Base-by-base conservation (phyloP, 2,329 filamentous ascomycete species). In the Helotiales sp. region DNA sequence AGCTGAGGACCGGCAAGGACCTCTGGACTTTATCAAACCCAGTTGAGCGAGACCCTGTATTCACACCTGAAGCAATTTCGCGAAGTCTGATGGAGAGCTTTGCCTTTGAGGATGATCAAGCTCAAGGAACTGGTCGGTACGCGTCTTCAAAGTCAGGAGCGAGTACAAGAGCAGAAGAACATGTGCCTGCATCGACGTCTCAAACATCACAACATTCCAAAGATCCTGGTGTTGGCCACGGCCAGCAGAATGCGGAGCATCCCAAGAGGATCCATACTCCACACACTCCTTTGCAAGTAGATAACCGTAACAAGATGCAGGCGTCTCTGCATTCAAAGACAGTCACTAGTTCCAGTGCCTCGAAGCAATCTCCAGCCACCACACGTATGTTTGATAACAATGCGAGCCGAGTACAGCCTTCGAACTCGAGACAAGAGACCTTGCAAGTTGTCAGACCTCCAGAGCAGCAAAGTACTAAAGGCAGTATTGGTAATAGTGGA, bases 1-100 rank as follows among this genome's bases (percentile, higher is more conserved):
- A 34, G 27, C 42, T 29, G 27, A 48, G 25, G 17, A 57, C 36
- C 1, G 30, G 49, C 24, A 33, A 25, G 25, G 22, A 30, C 17
- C 36, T 52, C 2, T 49, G 48, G n/a, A 47, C 46, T 24, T n/a
- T 31, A 12, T 57, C 54, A 19, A n/a, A 52, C 7, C 54, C 54
- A 7, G 44, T 52, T 12, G 12, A 25, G 9, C 22, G 49, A 19
- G 30, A 52, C 9, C 30, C 54, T 10, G 5, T 57, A 0, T 52
- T 52, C 12, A 33, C 36, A 7, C 15, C 38, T 8, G 29, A 51
- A 8, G 49, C 31, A 8, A 38, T 57, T 10, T 57, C 54, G 1
- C 25, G 29, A 44, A 47, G 38, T n/a, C 38, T 57, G 4, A 24
- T 29, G 19, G 19, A 52, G 12, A 52, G 54, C n/a, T 57, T 57